phyloP scores from a whole-genome alignment of 2,329 filamentous ascomycete species.

The Penicillium frequentans region DNA sequence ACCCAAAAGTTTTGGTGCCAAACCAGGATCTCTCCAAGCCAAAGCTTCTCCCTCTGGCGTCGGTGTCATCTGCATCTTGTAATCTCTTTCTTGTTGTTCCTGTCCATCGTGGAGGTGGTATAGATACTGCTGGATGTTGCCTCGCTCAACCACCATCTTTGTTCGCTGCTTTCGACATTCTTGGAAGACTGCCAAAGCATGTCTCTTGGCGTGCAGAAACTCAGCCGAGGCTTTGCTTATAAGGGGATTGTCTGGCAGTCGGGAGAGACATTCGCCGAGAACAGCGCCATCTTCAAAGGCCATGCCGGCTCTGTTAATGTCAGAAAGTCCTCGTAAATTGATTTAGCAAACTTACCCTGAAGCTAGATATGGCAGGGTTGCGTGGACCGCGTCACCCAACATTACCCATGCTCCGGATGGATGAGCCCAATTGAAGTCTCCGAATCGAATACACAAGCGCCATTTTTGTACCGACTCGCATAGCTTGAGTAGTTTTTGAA shows the following conservation, averaged over 20 bases:
- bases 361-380: constrained; percentile 64
- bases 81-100: constrained; percentile 57
- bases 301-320: constrained; percentile 54
- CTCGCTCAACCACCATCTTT: constrained; percentile 59
- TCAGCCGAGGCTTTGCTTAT: constrained; percentile 21
- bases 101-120: constrained; percentile 62
- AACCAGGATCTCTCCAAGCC: constrained; percentile 43
- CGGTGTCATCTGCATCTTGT: constrained; percentile 39
- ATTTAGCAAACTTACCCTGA: constrained; percentile 32
- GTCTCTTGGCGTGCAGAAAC: constrained; percentile 34
- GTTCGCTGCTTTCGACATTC: constrained; percentile 59
- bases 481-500: constrained; percentile 57
- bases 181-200: constrained; percentile 52
- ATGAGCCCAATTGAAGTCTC: constrained; percentile 59
- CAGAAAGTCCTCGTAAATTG: neutral
- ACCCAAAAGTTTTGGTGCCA: constrained; percentile 42
- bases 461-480: constrained; percentile 63
- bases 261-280: constrained; percentile 55
- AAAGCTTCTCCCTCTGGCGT: constrained; percentile 43
- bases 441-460: constrained; percentile 58
- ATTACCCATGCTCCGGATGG: constrained; percentile 57
- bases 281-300: constrained; percentile 61
- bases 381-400: constrained; percentile 64
- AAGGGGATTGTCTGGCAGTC: constrained; percentile 42
- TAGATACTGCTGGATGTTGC: constrained; percentile 62